Base-by-base conservation (phyloP, 768 basidiomycete genomes). In the Nidularia pulvinata region DNA sequence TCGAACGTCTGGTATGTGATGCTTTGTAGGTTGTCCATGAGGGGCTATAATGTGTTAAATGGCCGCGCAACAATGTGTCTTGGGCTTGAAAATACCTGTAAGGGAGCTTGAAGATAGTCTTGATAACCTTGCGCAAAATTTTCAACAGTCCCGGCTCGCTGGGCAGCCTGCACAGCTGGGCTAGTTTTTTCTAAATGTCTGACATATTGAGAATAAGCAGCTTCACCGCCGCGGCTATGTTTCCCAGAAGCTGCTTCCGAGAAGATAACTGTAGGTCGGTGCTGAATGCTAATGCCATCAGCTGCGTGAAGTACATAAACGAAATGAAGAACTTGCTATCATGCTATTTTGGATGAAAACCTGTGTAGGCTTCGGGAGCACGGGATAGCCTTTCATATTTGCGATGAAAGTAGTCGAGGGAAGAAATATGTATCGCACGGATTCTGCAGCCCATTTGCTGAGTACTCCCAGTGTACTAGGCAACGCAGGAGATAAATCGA, bases 1-100 rank as follows among this genome's bases (percentile, higher is more conserved):
- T 99, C 97, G 63, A 99, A 99, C 2, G 93, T 94, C 65, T 98
- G 94, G 69, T 99, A 99, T 9, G 95, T 98, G 58, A 89, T 83
- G 61, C 93, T 95, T 64, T 92, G 93, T 52, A 99, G 72, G 70
- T 99, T 95, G 64, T 99, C 96, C 95, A 96, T 96, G 61, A 99
- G 70, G 22, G 97, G 97, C 91, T 95, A 30, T 30, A 30, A 30
- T 4, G 25, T 30, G 25, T 30, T 30, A 30, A 60, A 52, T 56
- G 51, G 48, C 48, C 16, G 33, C 6, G 32, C 11, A 48, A 48
- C 14, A 54, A 44, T 46, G 64, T 42, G 45, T 22, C 55, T 50
- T 33, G 39, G 48, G 13, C 45, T 47, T 45, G 34, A 46, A 37
- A 35, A 49, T 55, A 89, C 91, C 80, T 97, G 95, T 50, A 98